A percentile compares a stretch with the other conserved stretches of the same genome.
Conservation (phyloP, 1,284 basidiomycete species). For the Cutaneotrichosporon daszewskae region DNA sequence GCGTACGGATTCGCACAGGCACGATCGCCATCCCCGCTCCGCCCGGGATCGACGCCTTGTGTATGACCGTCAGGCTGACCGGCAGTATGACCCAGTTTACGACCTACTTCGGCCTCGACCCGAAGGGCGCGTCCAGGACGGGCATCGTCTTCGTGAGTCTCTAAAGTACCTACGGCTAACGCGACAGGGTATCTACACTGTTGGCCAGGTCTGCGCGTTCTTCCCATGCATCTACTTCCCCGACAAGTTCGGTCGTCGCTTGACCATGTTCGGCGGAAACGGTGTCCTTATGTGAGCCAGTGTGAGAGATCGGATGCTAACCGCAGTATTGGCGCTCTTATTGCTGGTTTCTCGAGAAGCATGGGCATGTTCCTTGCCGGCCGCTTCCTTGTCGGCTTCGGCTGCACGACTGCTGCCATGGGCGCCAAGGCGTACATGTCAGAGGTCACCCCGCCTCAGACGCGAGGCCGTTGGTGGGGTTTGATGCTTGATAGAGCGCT, state of each 20-base stretch:
- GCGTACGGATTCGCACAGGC: too few species aligned
- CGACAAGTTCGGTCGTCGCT: conserved; percentile 55
- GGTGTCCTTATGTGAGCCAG: conserved; percentile 49
- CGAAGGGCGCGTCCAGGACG: not conserved
- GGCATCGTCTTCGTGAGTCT: conserved; percentile 21
- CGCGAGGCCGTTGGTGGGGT: conserved; percentile 54
- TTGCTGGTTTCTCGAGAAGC: conserved; percentile 52
- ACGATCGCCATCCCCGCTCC: too few species aligned
- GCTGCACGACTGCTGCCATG: conserved; percentile 49
- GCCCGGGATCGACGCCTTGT: too few species aligned
- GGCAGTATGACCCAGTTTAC: conserved; percentile 16
- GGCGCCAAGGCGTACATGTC: conserved; percentile 54
- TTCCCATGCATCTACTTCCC: conserved; percentile 46
- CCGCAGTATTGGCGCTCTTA: conserved; percentile 50
- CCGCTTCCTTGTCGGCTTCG: conserved; percentile 51
- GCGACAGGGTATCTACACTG: conserved; percentile 52
- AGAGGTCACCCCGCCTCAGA: conserved; percentile 53
- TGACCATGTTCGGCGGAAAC: conserved; percentile 55
- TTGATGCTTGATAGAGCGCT: too few species aligned
- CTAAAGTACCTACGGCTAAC: not conserved
- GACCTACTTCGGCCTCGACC: conserved; percentile 6
- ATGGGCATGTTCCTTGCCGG: conserved; percentile 53
- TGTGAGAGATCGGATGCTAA: not conserved
- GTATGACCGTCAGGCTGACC: too few species aligned
- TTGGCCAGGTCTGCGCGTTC: conserved; percentile 47